Percentiles rank a stretch among this genome's conserved stretches.
Evolutionary conservation across 2,329 filamentous ascomycete species (phyloP).

Genomic region (Trichophyton simii): DNA sequence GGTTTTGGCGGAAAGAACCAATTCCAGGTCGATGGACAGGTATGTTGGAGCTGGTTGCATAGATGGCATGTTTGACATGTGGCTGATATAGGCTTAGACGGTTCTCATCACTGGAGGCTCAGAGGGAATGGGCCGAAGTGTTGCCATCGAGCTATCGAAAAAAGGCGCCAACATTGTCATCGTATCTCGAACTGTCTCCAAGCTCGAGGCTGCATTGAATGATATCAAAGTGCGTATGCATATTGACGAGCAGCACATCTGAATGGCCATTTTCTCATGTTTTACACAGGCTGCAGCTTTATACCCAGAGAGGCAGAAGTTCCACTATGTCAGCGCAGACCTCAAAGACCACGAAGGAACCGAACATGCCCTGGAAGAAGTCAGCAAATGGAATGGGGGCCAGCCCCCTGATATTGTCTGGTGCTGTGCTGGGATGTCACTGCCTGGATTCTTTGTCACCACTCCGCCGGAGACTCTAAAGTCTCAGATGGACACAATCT

Average conservation of each 20-base stretch:
- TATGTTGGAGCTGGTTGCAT: constrained; percentile 29
- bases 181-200: constrained; percentile 62
- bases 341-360: constrained; percentile 60
- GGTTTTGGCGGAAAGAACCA: constrained; percentile 47
- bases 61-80: not conserved
- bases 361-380: constrained; percentile 55
- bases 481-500: constrained; percentile 84
- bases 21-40: constrained; percentile 75
- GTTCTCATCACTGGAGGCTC: constrained; percentile 82
- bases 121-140: constrained; percentile 75
- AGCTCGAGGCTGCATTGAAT: constrained; percentile 58
- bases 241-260: not conserved
- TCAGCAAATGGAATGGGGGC: constrained; percentile 65
- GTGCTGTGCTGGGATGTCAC: constrained; percentile 68
- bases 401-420: constrained; percentile 72
- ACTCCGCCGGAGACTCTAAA: constrained; percentile 54
- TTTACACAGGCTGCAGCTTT: constrained; percentile 48
- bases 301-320: constrained; percentile 56
- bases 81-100: constrained; percentile 44
- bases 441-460: constrained; percentile 66
- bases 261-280: constrained; percentile 8
- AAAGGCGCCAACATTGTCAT: constrained; percentile 82
- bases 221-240: constrained; percentile 46
- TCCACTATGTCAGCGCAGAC: constrained; percentile 74
- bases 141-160: constrained; percentile 59